Conservation (phyloP, 352 stramenopile genomes). For the Phytophthora palmivora region DNA sequence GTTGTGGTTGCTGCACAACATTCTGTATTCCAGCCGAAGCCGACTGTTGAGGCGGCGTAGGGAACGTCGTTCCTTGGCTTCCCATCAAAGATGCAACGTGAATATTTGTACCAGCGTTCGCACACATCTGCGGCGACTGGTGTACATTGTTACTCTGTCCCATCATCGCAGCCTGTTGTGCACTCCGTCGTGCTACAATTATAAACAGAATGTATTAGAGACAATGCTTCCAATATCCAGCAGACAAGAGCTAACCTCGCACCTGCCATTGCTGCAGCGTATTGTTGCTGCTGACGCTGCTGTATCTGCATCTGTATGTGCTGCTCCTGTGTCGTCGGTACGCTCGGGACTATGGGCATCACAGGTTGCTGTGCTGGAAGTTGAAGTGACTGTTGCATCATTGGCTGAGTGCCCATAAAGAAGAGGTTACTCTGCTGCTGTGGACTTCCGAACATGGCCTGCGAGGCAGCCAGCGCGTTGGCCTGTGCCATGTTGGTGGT, state of each 20-base stretch:
- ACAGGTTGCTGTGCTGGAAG: slow-evolving; percentile 28
- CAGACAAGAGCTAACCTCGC: neutral
- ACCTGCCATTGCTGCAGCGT: slow-evolving; percentile 42
- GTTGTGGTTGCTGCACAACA: slow-evolving; percentile 3
- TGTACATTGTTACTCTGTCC: slow-evolving; percentile 17
- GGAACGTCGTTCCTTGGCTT: slow-evolving; percentile 15
- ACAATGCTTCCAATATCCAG: neutral
- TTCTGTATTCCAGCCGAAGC: slow-evolving; percentile 13
- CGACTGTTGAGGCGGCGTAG: slow-evolving; percentile 11
- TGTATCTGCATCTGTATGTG: slow-evolving; percentile 48
- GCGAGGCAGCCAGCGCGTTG: slow-evolving; percentile 33
- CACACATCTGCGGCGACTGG: slow-evolving; percentile 14
- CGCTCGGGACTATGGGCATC: slow-evolving; percentile 34
- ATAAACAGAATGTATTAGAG: neutral
- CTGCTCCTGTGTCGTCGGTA: slow-evolving; percentile 34
- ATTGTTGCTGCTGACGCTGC: slow-evolving; percentile 45
- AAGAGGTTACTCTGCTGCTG: slow-evolving; percentile 34
- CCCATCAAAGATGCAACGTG: slow-evolving; percentile 31
- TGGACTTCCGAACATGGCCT: slow-evolving; percentile 32
- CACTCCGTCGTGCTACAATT: slow-evolving; percentile 24
- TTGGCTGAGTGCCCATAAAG: slow-evolving; percentile 41
- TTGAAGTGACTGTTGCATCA: slow-evolving; percentile 36
- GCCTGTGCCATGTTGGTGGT: slow-evolving; percentile 20
- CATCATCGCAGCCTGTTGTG: slow-evolving; percentile 29
- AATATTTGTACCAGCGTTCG: slow-evolving; percentile 16